These are phyloP conservation scores for Lepidium didymum DNA, from an alignment of 345 rosid species.

Conservation along the genomic window DNA sequence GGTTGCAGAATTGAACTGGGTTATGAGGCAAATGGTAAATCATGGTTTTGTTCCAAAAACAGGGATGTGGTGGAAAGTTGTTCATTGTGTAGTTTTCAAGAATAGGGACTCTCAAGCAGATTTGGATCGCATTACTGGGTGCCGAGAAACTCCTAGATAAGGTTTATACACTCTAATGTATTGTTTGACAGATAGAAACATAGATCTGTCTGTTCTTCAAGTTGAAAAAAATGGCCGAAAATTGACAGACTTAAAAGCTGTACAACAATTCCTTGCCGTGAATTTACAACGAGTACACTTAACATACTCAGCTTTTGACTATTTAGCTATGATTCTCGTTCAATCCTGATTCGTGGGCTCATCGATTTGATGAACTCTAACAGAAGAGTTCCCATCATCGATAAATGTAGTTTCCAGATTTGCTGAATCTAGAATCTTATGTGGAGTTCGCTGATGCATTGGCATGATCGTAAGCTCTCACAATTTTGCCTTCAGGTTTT, in stretches of 20 bases:
- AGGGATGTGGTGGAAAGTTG: constrained; percentile 61
- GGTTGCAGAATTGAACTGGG: constrained; percentile 57
- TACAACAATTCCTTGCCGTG: constrained; percentile 9
- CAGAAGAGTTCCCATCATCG: background rate
- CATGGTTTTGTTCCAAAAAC: constrained; percentile 75
- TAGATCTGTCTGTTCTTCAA: background rate
- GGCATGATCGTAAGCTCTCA: constrained; percentile 12
- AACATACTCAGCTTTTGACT: background rate
- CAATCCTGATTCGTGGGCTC: background rate
- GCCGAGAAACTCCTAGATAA: constrained; percentile 5
- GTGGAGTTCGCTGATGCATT: constrained; percentile 18
- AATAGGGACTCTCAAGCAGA: background rate
- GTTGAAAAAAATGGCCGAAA: background rate
- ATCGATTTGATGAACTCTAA: background rate
- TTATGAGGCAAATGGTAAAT: constrained; percentile 59
- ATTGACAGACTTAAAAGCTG: constrained; percentile 6
- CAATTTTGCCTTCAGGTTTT: constrained; percentile 20
- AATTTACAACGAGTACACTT: constrained; percentile 10
- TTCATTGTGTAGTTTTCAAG: constrained; percentile 29
- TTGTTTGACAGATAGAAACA: background rate
- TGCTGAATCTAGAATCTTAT: constrained; percentile 1
- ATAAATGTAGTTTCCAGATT: constrained; percentile 8
- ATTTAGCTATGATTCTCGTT: background rate
- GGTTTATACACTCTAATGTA: background rate
- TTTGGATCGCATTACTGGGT: constrained; percentile 15